Evolutionary conservation across 192 early-diverging fungal genomes (phyloP), one percentile per base, ranked within the genome.

Genomic region (Lunasporangiospora selenospora): DNA sequence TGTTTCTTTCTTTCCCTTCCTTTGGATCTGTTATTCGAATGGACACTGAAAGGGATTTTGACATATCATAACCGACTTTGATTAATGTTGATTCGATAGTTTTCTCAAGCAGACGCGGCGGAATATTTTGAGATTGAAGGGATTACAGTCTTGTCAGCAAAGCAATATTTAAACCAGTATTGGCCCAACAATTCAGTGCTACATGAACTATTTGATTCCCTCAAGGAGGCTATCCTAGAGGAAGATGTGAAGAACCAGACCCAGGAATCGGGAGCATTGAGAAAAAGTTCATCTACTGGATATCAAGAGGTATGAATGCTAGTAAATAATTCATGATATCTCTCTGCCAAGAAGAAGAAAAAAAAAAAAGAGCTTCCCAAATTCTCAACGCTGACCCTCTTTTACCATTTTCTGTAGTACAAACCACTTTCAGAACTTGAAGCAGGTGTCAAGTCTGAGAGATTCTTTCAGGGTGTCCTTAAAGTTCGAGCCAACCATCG

Each of bases 181-280:
- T 81, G 67, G 59, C 53, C 75, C 12, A 41, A 61, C 4, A 39
- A 75, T 57, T 46, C 81, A 7, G 67, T 70, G 24, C 60, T 89
- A 12, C 51, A 76, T 33, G 71, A 80, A 34, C 77, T 88, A 11
- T 76, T 81, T 29, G 46, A 39, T 2, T 67, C 81, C 3, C 46
- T 89, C 3, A 77, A 79, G 34, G 82, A 81, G 41, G 85, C 87
- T 2, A 85, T 82, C 2, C 54, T 77, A 27, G 87, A 83, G 38
- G 77, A 81, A 21, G 80, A 81, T 56, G 47, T 73, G 11, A 60
- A 76, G 2, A 58, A 21, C 24, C 48, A 53, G 50, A 46, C 19
- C 37, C 44, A 63, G 0, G 55, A 45, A 0, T 26, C 33, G 3
- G 18, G 23, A 1, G 13, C 23, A 13, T 45, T 43, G 18, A 73